These are phyloP conservation scores for Vitis rotundifolia DNA, from an alignment of 164 flowering plant genomes.

Conservation along the genomic window DNA sequence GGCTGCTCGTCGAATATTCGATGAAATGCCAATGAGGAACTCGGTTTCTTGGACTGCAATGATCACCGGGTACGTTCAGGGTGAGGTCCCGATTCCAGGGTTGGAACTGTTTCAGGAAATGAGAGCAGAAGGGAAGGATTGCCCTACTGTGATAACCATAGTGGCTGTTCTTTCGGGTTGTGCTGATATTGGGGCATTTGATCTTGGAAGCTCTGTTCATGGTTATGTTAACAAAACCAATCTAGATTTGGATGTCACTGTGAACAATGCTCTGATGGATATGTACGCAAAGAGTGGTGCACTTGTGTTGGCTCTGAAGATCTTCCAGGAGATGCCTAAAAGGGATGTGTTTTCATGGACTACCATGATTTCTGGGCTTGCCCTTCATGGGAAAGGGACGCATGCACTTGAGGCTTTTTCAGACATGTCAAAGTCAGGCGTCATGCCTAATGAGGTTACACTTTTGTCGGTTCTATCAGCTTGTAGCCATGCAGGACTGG, in stretches of 20 bases:
- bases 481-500: slow-evolving; percentile 42
- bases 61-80: slow-evolving; percentile 44
- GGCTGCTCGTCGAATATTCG: slow-evolving; percentile 33
- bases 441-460: slow-evolving; percentile 35
- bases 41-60: slow-evolving; percentile 47
- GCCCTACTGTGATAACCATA: slow-evolving; percentile 26
- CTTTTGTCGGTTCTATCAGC: slow-evolving; percentile 37
- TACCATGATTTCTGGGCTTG: slow-evolving; percentile 32
- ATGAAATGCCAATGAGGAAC: slow-evolving; percentile 35
- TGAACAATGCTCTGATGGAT: slow-evolving; percentile 34
- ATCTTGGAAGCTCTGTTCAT: slow-evolving; percentile 34
- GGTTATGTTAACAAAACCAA: slow-evolving; percentile 25
- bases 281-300: slow-evolving; percentile 43
- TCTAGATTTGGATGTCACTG: slow-evolving; percentile 24
- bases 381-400: slow-evolving; percentile 31
- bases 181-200: slow-evolving; percentile 42
- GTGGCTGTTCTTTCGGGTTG: slow-evolving; percentile 41
- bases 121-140: slow-evolving; percentile 22
- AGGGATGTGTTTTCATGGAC: slow-evolving; percentile 44
- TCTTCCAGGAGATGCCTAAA: slow-evolving; percentile 21
- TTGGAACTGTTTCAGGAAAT: slow-evolving; percentile 34
- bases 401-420: slow-evolving; percentile 28
- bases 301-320: slow-evolving; percentile 22
- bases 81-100: slow-evolving; percentile 25
- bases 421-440: slow-evolving; percentile 26